Percentiles rank a stretch among this genome's conserved stretches.
Evolutionary conservation across 192 early-diverging fungal species (phyloP).

Genomic region (Podila horticola): DNA sequence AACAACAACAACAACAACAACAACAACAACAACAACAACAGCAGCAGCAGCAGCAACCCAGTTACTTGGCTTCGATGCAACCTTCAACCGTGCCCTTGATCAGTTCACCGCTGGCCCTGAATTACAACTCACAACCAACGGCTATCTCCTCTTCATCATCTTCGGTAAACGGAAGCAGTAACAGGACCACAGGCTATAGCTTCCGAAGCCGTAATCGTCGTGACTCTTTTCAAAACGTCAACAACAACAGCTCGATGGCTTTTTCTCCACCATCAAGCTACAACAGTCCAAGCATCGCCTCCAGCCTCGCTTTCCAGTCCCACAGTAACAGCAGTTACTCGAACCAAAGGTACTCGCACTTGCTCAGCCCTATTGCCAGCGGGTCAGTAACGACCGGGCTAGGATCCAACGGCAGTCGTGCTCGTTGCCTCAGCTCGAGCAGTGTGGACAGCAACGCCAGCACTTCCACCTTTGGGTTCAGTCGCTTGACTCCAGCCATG

Average conservation of each 20-base stretch:
- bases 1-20: no score
- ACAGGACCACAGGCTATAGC: conserved; percentile 6
- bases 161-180: conserved; percentile 9
- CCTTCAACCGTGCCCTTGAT: conserved; percentile 30
- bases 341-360: conserved; percentile 12
- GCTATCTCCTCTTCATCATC: not conserved
- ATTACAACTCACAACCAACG: conserved; percentile 9
- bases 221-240: conserved; percentile 26
- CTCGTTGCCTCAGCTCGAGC: conserved; percentile 38
- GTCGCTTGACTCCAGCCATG: conserved; percentile 40
- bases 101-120: conserved; percentile 44
- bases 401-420: conserved; percentile 11
- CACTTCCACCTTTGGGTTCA: conserved; percentile 29
- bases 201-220: conserved; percentile 22
- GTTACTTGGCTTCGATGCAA: conserved; percentile 27
- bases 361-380: conserved; percentile 6
- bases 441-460: conserved; percentile 47
- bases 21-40: no score
- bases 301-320: not conserved
- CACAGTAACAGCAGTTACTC: conserved; percentile 8
- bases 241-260: conserved; percentile 12
- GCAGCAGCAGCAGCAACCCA: conserved; percentile 7
- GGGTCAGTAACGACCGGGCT: not conserved
- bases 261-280: conserved; percentile 35
- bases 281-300: conserved; percentile 15